These are phyloP conservation scores for Aspergillus quadrilineatus DNA, from an alignment of 2,329 filamentous ascomycete species.

Conservation along the genomic window DNA sequence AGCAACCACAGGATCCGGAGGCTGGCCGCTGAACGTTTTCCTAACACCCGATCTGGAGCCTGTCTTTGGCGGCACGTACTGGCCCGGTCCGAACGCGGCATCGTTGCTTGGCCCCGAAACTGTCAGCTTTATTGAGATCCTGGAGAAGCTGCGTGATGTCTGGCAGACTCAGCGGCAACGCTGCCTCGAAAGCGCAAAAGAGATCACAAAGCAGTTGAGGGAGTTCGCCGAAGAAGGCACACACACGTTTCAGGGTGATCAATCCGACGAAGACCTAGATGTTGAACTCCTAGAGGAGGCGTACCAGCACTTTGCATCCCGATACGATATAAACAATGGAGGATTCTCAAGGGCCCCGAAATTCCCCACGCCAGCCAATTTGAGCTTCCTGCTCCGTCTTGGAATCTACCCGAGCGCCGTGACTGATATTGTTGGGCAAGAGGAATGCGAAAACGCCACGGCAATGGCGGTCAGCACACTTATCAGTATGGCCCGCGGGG, in stretches of 20 bases:
- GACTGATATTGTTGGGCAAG: constrained; percentile 79
- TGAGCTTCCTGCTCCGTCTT: constrained; percentile 77
- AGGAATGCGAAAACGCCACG: constrained; percentile 70
- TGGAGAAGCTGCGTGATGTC: constrained; percentile 70
- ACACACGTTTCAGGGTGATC: constrained; percentile 44
- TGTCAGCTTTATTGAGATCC: constrained; percentile 77
- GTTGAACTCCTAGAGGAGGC: constrained; percentile 90
- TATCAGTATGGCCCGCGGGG: constrained; percentile 71
- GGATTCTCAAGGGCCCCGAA: constrained; percentile 83
- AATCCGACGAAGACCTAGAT: constrained; percentile 70
- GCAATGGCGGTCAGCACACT: constrained; percentile 80
- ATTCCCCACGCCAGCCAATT: constrained; percentile 82
- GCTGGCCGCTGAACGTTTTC: constrained; percentile 97
- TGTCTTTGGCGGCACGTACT: constrained; percentile 95
- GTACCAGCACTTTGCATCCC: constrained; percentile 72
- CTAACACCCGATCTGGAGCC: constrained; percentile 89
- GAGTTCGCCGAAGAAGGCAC: constrained; percentile 89
- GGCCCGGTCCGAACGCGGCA: constrained; percentile 72
- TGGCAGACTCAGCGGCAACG: constrained; percentile 84
- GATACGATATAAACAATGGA: constrained; percentile 75
- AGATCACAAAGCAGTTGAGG: constrained; percentile 75
- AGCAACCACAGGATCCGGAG: constrained; percentile 82
- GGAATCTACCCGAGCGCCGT: constrained; percentile 70
- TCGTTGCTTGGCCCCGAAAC: constrained; percentile 54
- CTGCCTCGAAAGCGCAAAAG: constrained; percentile 78